Conservation (phyloP, 805 yeast genomes). For the Nadsonia fulvescens region DNA sequence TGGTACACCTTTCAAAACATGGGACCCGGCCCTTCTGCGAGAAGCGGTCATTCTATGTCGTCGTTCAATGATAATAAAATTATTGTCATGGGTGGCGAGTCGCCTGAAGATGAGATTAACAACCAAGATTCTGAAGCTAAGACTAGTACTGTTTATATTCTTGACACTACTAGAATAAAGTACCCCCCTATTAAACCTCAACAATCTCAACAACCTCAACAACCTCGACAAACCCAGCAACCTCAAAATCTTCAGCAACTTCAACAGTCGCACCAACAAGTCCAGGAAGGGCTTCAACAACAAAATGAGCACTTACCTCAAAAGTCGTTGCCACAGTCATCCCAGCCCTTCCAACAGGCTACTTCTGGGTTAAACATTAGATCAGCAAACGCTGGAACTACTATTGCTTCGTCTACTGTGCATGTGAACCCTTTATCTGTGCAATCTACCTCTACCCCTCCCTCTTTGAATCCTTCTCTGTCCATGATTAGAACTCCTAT, state of each 20-base stretch:
- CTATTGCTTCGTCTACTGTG: too few relatives aligned
- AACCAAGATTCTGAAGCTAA: conserved; percentile 29
- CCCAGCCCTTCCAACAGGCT: too few relatives aligned
- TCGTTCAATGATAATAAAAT: conserved; percentile 49
- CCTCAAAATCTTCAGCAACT: conserved; percentile 1
- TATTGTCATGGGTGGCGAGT: conserved; percentile 85
- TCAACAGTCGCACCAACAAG: neutral
- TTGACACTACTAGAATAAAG: conserved; percentile 35
- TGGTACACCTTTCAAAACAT: conserved; percentile 52
- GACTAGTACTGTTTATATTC: conserved; percentile 40
- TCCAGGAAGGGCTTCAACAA: too few relatives aligned
- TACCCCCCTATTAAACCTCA: conserved; percentile 33
- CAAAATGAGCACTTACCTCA: too few relatives aligned
- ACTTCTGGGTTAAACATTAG: too few relatives aligned
- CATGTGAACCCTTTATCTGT: too few relatives aligned
- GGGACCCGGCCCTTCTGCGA: conserved; percentile 51
- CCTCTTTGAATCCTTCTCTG: too few relatives aligned
- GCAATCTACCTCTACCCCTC: too few relatives aligned
- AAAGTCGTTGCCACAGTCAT: too few relatives aligned
- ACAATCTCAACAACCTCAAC: conserved; percentile 63
- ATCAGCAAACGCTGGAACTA: too few relatives aligned
- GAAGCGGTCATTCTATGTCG: conserved; percentile 85
- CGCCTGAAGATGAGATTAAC: conserved; percentile 33
- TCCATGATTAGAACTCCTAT: too few relatives aligned
- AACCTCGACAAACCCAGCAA: conserved; percentile 70